Percentiles rank a stretch among this genome's conserved stretches.
phyloP scores from a whole-genome alignment of 176 grass and related monocot genomes.

The Oryza punctata region DNA sequence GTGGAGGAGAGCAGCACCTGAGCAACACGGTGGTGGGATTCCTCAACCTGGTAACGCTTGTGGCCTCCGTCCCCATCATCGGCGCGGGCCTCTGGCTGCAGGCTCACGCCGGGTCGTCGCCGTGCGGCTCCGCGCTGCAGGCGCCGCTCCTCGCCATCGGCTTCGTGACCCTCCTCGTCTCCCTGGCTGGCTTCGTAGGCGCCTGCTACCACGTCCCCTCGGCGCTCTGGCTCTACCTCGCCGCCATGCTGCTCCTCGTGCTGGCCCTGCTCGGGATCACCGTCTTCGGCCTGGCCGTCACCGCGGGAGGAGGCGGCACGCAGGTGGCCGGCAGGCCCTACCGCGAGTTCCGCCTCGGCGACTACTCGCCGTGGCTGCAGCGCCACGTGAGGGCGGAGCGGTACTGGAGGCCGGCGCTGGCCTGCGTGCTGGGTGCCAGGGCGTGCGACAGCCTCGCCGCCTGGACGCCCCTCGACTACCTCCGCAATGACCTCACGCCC shows the following conservation, averaged over 20 bases:
- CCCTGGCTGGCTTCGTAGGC: constrained; percentile 68
- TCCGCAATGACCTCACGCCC: constrained; percentile 63
- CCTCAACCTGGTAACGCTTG: constrained; percentile 75
- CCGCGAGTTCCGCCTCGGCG: constrained; percentile 60
- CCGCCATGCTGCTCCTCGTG: constrained; percentile 64
- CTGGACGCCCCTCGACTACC: constrained; percentile 77
- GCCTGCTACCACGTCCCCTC: constrained; percentile 67
- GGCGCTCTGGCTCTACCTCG: constrained; percentile 80
- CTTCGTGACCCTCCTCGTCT: constrained; percentile 74
- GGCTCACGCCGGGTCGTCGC: constrained; percentile 43
- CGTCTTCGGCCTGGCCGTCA: constrained; percentile 61
- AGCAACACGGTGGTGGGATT: constrained; percentile 81
- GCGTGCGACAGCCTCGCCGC: constrained; percentile 56
- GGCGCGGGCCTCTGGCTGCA: constrained; percentile 73
- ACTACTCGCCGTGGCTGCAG: constrained; percentile 75
- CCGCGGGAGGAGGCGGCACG: constrained; percentile 53
- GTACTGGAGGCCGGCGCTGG: constrained; percentile 72
- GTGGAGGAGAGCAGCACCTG: not conserved
- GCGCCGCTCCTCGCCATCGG: constrained; percentile 66
- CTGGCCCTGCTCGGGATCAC: constrained; percentile 50
- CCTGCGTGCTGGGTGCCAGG: constrained; percentile 61
- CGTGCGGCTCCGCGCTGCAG: constrained; percentile 69
- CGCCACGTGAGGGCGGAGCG: constrained; percentile 31
- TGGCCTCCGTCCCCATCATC: constrained; percentile 76
- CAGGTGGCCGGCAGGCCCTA: constrained; percentile 60